These are phyloP conservation scores for Xylaria sp. DNA, from an alignment of 2,329 filamentous ascomycete genomes.

Conservation along the genomic window DNA sequence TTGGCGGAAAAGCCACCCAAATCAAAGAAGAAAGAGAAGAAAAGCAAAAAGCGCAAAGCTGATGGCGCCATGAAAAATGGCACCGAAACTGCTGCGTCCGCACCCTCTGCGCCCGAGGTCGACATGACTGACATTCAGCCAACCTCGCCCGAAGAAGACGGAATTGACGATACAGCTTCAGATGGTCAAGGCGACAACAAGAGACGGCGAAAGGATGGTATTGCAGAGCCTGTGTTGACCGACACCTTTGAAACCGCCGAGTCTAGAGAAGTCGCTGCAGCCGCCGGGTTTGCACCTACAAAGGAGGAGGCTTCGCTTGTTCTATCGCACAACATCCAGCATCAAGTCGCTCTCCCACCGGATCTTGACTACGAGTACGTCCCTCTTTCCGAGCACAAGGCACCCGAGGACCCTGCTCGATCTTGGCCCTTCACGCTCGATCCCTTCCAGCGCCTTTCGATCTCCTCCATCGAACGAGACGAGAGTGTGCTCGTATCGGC, in stretches of 20 bases:
- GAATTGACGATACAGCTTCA: constrained; percentile 51
- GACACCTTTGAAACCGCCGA: constrained; percentile 96
- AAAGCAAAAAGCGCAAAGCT: constrained; percentile 85
- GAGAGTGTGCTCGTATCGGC: constrained; percentile 97
- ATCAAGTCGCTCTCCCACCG: constrained; percentile 94
- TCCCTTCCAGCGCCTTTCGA: constrained; percentile 95
- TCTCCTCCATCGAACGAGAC: constrained; percentile 93
- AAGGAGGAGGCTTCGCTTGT: constrained; percentile 75
- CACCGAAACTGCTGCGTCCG: constrained; percentile 39
- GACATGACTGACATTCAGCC: constrained; percentile 50
- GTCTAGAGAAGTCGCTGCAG: constrained; percentile 87
- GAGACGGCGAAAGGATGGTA: constrained; percentile 71
- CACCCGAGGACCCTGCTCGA: constrained; percentile 86
- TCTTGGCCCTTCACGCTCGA: constrained; percentile 91
- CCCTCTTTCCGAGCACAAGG: constrained; percentile 92
- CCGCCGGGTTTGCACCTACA: constrained; percentile 72
- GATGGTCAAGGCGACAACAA: constrained; percentile 67
- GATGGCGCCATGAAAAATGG: constrained; percentile 78
- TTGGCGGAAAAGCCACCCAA: constrained; percentile 52
- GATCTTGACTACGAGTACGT: constrained; percentile 95
- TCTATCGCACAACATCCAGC: constrained; percentile 95
- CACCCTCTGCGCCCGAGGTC: constrained; percentile 51
- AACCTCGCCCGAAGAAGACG: constrained; percentile 53
- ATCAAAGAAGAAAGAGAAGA: constrained; percentile 60
- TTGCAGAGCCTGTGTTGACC: constrained; percentile 83